Conservation (phyloP, 1,284 basidiomycete species). For the Marasmius fiardii region DNA sequence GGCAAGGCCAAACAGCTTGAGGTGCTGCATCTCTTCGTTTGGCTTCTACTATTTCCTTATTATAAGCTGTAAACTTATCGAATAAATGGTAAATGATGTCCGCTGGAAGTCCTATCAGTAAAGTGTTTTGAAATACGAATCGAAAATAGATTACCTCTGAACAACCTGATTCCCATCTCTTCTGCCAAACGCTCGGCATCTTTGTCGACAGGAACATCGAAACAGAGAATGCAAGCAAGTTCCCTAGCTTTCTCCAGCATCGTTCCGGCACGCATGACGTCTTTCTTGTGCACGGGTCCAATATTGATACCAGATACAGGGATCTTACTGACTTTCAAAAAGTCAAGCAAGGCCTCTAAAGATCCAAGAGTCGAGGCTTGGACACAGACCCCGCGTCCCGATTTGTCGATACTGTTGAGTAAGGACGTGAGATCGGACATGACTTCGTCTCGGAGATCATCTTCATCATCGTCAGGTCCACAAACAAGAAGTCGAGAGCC, state of each 20-base stretch:
- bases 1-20: constrained; percentile 96
- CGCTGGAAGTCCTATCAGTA: constrained; percentile 42
- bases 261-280: constrained; percentile 89
- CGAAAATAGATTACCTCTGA: constrained; percentile 66
- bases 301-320: constrained; percentile 98
- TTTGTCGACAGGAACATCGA: constrained; percentile 93
- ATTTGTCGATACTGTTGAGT: constrained; percentile 91
- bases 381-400: constrained; percentile 94
- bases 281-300: constrained; percentile 95
- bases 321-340: constrained; percentile 94
- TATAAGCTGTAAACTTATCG: constrained; percentile 97
- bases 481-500: constrained; percentile 93
- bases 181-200: constrained; percentile 91
- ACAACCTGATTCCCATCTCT: constrained; percentile 91
- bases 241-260: constrained; percentile 98
- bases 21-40: constrained; percentile 91
- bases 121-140: neutral
- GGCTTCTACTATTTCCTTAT: constrained; percentile 89
- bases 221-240: constrained; percentile 93
- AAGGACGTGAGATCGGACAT: constrained; percentile 95
- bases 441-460: constrained; percentile 91
- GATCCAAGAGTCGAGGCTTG: constrained; percentile 98
- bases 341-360: constrained; percentile 94
- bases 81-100: constrained; percentile 99
- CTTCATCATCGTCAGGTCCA: constrained; percentile 94